phyloP scores from a whole-genome alignment of 2,329 filamentous ascomycete genomes.

The Lachnellula suecica region DNA sequence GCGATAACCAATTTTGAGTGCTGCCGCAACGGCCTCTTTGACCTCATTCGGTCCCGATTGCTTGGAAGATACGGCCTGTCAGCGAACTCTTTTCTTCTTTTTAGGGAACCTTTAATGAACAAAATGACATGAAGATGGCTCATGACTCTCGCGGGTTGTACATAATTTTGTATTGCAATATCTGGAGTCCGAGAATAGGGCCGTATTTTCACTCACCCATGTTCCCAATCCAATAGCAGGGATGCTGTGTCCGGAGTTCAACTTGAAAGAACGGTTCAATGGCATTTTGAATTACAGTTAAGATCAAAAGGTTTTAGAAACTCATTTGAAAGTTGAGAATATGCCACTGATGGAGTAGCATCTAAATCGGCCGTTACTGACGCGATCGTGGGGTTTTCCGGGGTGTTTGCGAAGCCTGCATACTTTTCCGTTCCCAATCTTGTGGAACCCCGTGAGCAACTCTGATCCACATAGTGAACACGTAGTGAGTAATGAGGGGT shows the following conservation, averaged over 20 bases:
- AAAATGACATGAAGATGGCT: too few relatives aligned
- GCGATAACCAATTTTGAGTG: slow-evolving; percentile 38
- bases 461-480: too few relatives aligned
- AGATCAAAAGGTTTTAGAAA: neutral
- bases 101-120: too few relatives aligned
- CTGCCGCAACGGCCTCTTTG: slow-evolving; percentile 42
- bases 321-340: neutral
- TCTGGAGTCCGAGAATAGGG: too few relatives aligned
- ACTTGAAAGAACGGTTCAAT: slow-evolving; percentile 36
- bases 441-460: too few relatives aligned
- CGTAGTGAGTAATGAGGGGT: neutral
- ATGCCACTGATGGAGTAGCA: neutral
- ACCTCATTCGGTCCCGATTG: slow-evolving; percentile 39
- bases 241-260: slow-evolving; percentile 40
- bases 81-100: too few relatives aligned
- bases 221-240: slow-evolving; percentile 40
- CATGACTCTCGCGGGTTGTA: too few relatives aligned
- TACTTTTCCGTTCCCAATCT: neutral
- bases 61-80: too few relatives aligned
- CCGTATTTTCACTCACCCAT: slow-evolving; percentile 35
- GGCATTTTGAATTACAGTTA: slow-evolving; percentile 28
- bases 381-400: neutral
- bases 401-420: neutral
- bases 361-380: neutral
- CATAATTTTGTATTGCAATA: too few relatives aligned